Evolutionary conservation across 208 protist genomes (phyloP), one percentile per base, ranked within the genome.

Genomic region (Strigomonas culicis): DNA sequence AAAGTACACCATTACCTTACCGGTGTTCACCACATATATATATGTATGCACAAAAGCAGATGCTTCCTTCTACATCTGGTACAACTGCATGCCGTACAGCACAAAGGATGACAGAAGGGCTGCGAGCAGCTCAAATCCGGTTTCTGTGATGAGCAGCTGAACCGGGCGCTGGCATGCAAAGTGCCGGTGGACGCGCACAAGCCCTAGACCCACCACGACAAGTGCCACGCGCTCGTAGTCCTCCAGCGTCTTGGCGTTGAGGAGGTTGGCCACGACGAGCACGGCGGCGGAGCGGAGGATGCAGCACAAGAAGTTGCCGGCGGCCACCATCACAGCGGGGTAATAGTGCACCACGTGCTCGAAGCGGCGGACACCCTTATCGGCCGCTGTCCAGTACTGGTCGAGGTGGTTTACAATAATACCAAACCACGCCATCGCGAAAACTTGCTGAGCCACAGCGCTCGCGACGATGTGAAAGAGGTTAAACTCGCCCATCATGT

Each of bases 281-380:
- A 93, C 49, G 2, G 79, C 47, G 28, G 86, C 24, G 10, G 82
- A 60, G 52, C 90, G 90, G 24, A 79, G 61, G 31, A 78, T 27
- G 25, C 68, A 69, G 28, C 68, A 76, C 34, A 79, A 27, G 59
- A 95, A 75, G 34, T 74, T 88, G 10, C 65, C 46, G 17, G 72
- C 47, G 15, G 64, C 67, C 63, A 80, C 70, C 0, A 85, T 39
- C 21, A 68, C 7, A 21, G 57, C 47, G 10, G 82, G 73, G 68
- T 93, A 95, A 44, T 79, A 80, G 50, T 85, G 72, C 21, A 93
- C 66, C 31, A 78, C 82, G 71, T 93, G 84, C 72, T 93, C 86
- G 27, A 82, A 66, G 43, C 79, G 75, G 36, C 86, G 79, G 28
- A 95, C 90, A 51, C 90, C 90, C 73, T 95, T 95, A 59, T 95